Conservation (phyloP, 805 yeast genomes). For the Kluyveromyces aestuarii region DNA sequence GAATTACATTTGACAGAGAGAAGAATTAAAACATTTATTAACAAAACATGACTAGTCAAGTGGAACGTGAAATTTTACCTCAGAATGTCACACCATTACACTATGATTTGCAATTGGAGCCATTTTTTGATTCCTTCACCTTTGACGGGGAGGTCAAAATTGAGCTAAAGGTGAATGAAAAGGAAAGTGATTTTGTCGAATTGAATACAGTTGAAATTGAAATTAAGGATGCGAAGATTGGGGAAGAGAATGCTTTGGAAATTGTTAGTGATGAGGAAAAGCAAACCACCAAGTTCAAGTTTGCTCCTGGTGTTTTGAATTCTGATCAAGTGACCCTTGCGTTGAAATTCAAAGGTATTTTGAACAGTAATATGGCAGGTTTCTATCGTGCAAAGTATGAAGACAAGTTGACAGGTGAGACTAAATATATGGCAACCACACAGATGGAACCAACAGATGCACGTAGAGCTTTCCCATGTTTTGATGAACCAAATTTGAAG, state of each 20-base stretch:
- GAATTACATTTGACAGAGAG: not conserved
- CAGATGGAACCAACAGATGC: constrained; percentile 87
- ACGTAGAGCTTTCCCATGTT: constrained; percentile 79
- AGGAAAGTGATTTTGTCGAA: constrained; percentile 34
- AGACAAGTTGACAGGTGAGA: constrained; percentile 47
- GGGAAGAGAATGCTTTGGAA: constrained; percentile 28
- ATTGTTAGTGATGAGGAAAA: constrained; percentile 40
- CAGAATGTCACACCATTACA: constrained; percentile 60
- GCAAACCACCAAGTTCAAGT: constrained; percentile 56
- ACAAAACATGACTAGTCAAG: constrained; percentile 7
- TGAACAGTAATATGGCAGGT: constrained; percentile 77
- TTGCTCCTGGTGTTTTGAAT: constrained; percentile 35
- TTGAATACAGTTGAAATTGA: constrained; percentile 62
- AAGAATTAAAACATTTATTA: not conserved
- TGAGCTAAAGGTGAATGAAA: constrained; percentile 43
- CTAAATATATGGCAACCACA: constrained; percentile 69
- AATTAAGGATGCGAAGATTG: constrained; percentile 39
- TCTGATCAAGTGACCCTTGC: constrained; percentile 37
- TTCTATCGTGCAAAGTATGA: constrained; percentile 64
- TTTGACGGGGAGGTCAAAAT: constrained; percentile 48
- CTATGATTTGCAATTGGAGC: constrained; percentile 61
- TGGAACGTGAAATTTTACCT: constrained; percentile 44
- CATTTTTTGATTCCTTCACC: constrained; percentile 49
- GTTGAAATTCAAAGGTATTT: constrained; percentile 48
- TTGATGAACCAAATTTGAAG: constrained; percentile 76